Conservation (phyloP, 1,284 basidiomycete genomes). For the Heterobasidion annosum region DNA sequence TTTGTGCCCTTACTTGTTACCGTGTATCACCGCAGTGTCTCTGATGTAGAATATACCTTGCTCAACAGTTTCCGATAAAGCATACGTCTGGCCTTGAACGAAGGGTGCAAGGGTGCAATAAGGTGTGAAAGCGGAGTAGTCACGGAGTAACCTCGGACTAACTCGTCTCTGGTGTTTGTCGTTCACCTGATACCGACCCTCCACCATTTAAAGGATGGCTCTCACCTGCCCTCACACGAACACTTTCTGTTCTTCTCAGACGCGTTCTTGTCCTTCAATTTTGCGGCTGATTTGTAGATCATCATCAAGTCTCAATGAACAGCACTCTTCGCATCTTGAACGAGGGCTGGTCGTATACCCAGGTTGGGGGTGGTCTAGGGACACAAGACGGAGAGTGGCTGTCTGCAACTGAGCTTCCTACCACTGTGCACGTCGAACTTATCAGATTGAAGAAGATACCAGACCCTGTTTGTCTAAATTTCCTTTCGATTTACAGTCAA, state of each 20-base stretch:
- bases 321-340: conserved; percentile 11
- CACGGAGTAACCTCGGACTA: not conserved
- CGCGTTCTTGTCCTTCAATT: too few relatives aligned
- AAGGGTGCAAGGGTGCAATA: not conserved
- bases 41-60: too few relatives aligned
- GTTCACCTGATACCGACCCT: not conserved
- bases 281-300: too few relatives aligned
- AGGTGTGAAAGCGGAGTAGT: not conserved
- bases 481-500: not conserved
- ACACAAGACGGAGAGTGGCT: conserved; percentile 63
- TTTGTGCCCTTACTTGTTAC: too few relatives aligned
- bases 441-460: conserved; percentile 62
- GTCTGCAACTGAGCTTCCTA: conserved; percentile 57
- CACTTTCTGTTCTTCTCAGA: not conserved
- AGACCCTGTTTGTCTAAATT: conserved; percentile 55
- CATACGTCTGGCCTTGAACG: not conserved
- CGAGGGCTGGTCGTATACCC: conserved; percentile 59
- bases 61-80: too few relatives aligned
- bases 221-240: not conserved
- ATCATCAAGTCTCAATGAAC: conserved; percentile 1
- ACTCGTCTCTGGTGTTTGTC: not conserved
- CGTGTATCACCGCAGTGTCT: too few relatives aligned
- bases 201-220: not conserved
- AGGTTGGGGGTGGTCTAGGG: conserved; percentile 51
- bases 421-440: conserved; percentile 80